These are phyloP conservation scores for Artomyces pyxidatus DNA, from an alignment of 768 basidiomycete species.

Conservation along the genomic window DNA sequence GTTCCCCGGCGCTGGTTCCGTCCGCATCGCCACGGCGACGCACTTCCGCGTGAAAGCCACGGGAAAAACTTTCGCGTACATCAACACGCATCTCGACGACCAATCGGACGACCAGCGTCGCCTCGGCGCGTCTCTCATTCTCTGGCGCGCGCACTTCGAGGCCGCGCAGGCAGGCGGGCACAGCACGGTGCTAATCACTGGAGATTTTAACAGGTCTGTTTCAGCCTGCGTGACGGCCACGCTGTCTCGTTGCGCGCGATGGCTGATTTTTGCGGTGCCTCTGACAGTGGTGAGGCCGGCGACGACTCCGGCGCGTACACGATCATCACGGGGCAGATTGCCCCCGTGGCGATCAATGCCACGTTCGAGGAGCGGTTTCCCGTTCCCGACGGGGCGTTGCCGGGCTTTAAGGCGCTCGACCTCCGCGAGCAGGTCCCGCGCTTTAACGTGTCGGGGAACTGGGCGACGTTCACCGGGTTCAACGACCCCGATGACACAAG, in stretches of 20 bases:
- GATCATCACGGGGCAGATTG: slow-evolving; percentile 35
- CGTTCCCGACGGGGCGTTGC: slow-evolving; percentile 23
- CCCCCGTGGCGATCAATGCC: slow-evolving; percentile 33
- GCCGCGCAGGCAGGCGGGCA: slow-evolving; percentile 22
- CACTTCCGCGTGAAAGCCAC: slow-evolving; percentile 26
- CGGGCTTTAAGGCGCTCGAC: slow-evolving; percentile 38
- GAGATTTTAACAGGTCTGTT: slow-evolving; percentile 39
- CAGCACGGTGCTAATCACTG: slow-evolving; percentile 39
- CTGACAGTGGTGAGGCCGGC: slow-evolving; percentile 29
- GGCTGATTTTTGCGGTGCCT: not conserved
- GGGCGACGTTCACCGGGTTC: slow-evolving; percentile 48
- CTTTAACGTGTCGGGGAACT: slow-evolving; percentile 34
- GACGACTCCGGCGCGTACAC: slow-evolving; percentile 41
- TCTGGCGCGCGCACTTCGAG: slow-evolving; percentile 42
- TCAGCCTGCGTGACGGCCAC: too few relatives aligned
- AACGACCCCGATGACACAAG: slow-evolving; percentile 27
- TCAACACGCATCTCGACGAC: slow-evolving; percentile 52
- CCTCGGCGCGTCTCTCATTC: slow-evolving; percentile 43
- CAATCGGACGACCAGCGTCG: slow-evolving; percentile 43
- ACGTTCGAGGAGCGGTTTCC: slow-evolving; percentile 36
- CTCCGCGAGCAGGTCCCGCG: slow-evolving; percentile 34
- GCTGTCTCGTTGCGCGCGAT: not conserved
- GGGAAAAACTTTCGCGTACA: slow-evolving; percentile 27
- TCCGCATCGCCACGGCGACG: slow-evolving; percentile 40
- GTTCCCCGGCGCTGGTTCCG: slow-evolving; percentile 43